Evolutionary conservation across 2,329 filamentous ascomycete species (phyloP).

Genomic region (Pseudopyricularia cyperi): DNA sequence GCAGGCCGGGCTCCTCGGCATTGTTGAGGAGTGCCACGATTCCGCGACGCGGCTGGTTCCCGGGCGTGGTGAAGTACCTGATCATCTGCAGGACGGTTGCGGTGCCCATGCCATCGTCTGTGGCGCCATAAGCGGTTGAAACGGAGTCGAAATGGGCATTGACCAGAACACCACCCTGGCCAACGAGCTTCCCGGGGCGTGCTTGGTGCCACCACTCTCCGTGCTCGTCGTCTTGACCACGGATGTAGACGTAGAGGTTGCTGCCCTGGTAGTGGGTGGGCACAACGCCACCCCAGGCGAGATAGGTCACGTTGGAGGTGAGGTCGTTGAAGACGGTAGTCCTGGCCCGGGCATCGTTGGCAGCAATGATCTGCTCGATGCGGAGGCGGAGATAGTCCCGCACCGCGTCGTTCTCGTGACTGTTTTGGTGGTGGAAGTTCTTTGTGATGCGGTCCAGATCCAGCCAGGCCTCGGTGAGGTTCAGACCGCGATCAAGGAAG

Average conservation of each 20-base stretch:
- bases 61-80: slow-evolving; percentile 66
- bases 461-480: slow-evolving; percentile 74
- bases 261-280: slow-evolving; percentile 79
- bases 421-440: slow-evolving; percentile 81
- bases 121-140: slow-evolving; percentile 82
- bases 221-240: slow-evolving; percentile 61
- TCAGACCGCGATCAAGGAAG: slow-evolving; percentile 46
- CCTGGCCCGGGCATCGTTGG: slow-evolving; percentile 33
- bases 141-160: slow-evolving; percentile 93
- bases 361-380: slow-evolving; percentile 54
- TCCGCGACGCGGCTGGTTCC: slow-evolving; percentile 62
- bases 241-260: slow-evolving; percentile 86
- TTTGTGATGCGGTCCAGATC: slow-evolving; percentile 67
- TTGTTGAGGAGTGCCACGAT: slow-evolving; percentile 86
- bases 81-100: slow-evolving; percentile 77
- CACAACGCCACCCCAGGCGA: slow-evolving; percentile 19
- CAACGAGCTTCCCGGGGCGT: slow-evolving; percentile 32
- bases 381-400: slow-evolving; percentile 62
- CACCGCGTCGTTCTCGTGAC: slow-evolving; percentile 67
- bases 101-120: slow-evolving; percentile 85
- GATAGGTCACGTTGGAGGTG: slow-evolving; percentile 63
- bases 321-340: slow-evolving; percentile 65
- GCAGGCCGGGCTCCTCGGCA: slow-evolving; percentile 84
- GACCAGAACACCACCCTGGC: slow-evolving; percentile 69
- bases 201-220: slow-evolving; percentile 58